phyloP scores from a whole-genome alignment of 1,284 basidiomycete genomes.

The Sporisorium scitamineum region DNA sequence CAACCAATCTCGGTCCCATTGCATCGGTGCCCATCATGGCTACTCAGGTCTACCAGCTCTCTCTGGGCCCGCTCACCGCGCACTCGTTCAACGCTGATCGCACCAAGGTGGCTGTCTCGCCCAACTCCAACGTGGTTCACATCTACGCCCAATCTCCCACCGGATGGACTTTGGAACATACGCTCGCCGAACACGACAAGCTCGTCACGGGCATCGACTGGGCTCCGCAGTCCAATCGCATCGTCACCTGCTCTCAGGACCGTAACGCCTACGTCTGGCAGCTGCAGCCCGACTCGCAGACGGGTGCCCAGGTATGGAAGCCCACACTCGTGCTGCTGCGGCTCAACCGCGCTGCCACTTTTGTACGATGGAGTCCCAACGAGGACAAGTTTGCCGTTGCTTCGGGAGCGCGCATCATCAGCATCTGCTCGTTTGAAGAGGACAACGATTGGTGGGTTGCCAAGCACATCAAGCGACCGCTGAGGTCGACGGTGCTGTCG shows the following conservation, averaged over 20 bases:
- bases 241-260: conserved; percentile 98
- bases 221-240: conserved; percentile 94
- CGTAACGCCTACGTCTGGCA: conserved; percentile 99
- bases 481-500: conserved; percentile 89
- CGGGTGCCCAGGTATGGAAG: conserved; percentile 81
- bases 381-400: conserved; percentile 99
- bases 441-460: conserved; percentile 98
- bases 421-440: conserved; percentile 68
- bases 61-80: conserved; percentile 85
- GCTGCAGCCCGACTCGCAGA: conserved; percentile 79
- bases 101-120: conserved; percentile 86
- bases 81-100: conserved; percentile 94
- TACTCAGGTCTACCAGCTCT: conserved; percentile 74
- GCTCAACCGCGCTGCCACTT: conserved; percentile 94
- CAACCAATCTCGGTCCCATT: not conserved
- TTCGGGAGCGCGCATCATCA: conserved; percentile 79
- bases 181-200: conserved; percentile 96
- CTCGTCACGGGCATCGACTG: conserved; percentile 98
- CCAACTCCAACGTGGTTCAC: conserved; percentile 89
- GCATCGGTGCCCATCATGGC: conserved; percentile 58
- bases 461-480: conserved; percentile 96
- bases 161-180: conserved; percentile 81
- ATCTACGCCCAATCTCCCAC: conserved; percentile 74
- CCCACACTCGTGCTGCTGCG: conserved; percentile 95
- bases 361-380: conserved; percentile 94